A percentile compares a stretch with the other conserved stretches of the same genome.
phyloP scores from a whole-genome alignment of 495 filamentous ascomycete genomes.

The Xylaria grammica region DNA sequence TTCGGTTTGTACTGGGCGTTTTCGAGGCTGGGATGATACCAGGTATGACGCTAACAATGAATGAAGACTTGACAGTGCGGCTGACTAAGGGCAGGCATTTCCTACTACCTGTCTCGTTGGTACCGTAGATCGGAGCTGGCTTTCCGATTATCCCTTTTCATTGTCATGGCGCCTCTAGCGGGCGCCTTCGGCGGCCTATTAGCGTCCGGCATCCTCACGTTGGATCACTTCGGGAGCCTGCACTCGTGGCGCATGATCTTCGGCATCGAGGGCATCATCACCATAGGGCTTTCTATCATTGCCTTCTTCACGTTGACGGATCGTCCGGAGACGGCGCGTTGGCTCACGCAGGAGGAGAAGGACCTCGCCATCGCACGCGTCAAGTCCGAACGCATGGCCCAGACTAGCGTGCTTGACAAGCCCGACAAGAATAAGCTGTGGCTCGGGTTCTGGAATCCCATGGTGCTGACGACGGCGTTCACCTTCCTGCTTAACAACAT shows the following conservation, averaged over 20 bases:
- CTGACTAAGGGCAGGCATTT: conserved; percentile 50
- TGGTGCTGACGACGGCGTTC: conserved; percentile 68
- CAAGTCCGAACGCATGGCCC: conserved; percentile 67
- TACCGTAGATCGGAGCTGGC: conserved; percentile 70
- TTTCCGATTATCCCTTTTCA: conserved; percentile 74
- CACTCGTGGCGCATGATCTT: conserved; percentile 71
- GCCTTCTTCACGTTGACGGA: conserved; percentile 64
- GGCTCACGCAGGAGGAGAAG: conserved; percentile 63
- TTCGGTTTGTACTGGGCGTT: conserved; percentile 63
- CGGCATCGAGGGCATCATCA: conserved; percentile 67
- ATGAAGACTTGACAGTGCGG: background rate
- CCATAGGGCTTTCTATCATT: conserved; percentile 58
- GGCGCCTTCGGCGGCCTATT: conserved; percentile 74
- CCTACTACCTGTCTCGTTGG: conserved; percentile 75
- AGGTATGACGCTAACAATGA: conserved; percentile 28
- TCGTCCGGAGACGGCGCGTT: conserved; percentile 62
- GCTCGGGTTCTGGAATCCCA: conserved; percentile 65
- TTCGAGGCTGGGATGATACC: conserved; percentile 75
- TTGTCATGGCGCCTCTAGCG: conserved; percentile 72
- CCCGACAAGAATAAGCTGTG: conserved; percentile 66
- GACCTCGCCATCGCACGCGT: conserved; percentile 58
- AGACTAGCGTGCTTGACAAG: conserved; percentile 68
- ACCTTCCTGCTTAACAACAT: conserved; percentile 75
- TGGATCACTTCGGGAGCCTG: conserved; percentile 54
- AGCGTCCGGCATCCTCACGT: conserved; percentile 63